These are phyloP conservation scores for Arxiozyma bovina DNA, from an alignment of 1,139 yeast genomes.

Conservation along the genomic window DNA sequence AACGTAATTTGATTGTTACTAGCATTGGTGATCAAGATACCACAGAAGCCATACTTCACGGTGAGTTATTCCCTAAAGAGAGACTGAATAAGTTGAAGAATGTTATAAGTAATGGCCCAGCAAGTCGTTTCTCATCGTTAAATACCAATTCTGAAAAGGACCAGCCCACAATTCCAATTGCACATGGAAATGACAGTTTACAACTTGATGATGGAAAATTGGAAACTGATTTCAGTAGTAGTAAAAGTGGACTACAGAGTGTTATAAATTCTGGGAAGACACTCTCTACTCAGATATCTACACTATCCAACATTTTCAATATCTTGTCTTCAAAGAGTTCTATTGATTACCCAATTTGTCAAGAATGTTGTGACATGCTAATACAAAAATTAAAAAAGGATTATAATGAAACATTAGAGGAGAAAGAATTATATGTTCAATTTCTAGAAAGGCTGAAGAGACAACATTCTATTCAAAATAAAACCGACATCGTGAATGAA, in stretches of 20 bases:
- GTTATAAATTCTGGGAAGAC: conserved; percentile 16
- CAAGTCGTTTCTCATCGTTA: conserved; percentile 2
- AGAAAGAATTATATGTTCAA: conserved; percentile 67
- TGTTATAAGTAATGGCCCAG: conserved; percentile 16
- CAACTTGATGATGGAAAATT: background rate
- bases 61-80: conserved; percentile 25
- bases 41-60: background rate
- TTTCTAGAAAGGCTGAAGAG: conserved; percentile 63
- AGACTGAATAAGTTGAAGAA: conserved; percentile 30
- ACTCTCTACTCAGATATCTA: conserved; percentile 37
- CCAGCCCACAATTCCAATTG: background rate
- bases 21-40: conserved; percentile 6
- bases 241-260: background rate
- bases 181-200: too few species aligned
- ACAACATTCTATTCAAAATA: conserved; percentile 27
- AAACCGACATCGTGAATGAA: conserved; percentile 21
- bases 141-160: background rate
- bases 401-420: conserved; percentile 66
- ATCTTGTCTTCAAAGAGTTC: conserved; percentile 61
- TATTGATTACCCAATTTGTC: conserved; percentile 82
- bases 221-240: background rate
- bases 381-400: conserved; percentile 60
- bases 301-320: conserved; percentile 55
- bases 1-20: conserved; percentile 38
- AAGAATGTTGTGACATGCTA: conserved; percentile 67